Evolutionary conservation across 768 basidiomycete species (phyloP), one percentile per base, ranked within the genome.

Genomic region (Lentinula raphanica): DNA sequence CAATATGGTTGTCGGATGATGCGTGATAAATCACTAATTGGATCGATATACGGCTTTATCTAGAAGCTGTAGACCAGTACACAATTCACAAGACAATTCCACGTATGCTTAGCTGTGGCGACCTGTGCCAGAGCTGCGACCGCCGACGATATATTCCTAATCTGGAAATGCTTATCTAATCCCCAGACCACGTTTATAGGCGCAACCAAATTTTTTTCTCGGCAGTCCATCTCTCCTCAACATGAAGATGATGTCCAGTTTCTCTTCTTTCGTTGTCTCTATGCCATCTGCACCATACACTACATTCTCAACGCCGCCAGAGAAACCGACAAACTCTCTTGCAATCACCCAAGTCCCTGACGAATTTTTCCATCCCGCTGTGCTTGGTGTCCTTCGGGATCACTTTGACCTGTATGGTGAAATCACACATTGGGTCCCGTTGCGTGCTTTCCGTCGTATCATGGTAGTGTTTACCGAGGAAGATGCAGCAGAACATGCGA

Each of bases 391-490:
- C 17, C 76, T 98, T 23, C 79, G 75, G 40, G 72, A 77, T 21
- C 87, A 95, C 67, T 98, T 98, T 67, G 76, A 75, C 3, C 66
- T 77, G 2, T 94, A 88, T 63, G 96, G 97, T 17, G 74, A 79
- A 25, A 84, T 99, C n/a, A 86, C 90, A 65, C 82, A 87, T 64
- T 99, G 95, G 94, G 92, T 90, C 0, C 93, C 94, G 3, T 72
- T 98, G 5, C 83, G 81, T 19, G 86, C 84, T 5, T 93, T 98
- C 65, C 82, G 84, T 1, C 80, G 95, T 28, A 87, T 94, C 31
- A 83, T 98, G 57, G 72, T 96, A 21, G 92, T 97, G 1, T 98
- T 86, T 67, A 76, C 79, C 25, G 67, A 69, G 12, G 84, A 85
- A 17, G 80, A 82, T 19, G 75, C 81, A 40, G 91, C 87, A 0